Percentiles rank a stretch among this genome's conserved stretches.
Evolutionary conservation across 2,329 filamentous ascomycete genomes (phyloP).

Genomic region (Exophiala dermatitidis): DNA sequence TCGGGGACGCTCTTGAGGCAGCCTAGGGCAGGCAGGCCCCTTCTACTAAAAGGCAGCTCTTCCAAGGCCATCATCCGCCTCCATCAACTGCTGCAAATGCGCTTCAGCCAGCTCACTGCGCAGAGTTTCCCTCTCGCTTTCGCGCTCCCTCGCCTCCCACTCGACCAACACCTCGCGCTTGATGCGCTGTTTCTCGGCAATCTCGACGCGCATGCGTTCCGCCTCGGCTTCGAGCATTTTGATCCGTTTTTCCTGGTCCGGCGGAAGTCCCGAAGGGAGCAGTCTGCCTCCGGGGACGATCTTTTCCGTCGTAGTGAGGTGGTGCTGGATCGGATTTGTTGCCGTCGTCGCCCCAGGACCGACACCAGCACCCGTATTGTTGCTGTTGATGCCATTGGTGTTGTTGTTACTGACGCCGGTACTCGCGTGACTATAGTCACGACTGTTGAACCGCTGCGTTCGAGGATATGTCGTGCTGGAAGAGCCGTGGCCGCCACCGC

Average conservation of each 20-base stretch:
- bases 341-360: background rate
- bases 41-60: conserved; percentile 34
- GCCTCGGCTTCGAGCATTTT: conserved; percentile 40
- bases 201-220: conserved; percentile 40
- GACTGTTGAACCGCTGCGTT: conserved; percentile 34
- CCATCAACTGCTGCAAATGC: conserved; percentile 41
- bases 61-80: conserved; percentile 38
- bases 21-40: background rate
- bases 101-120: conserved; percentile 45
- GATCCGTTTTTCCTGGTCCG: conserved; percentile 39
- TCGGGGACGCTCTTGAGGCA: too few species aligned
- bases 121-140: conserved; percentile 41
- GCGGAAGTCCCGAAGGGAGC: conserved; percentile 35
- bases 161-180: conserved; percentile 40
- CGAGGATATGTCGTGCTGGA: conserved; percentile 34
- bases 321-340: conserved; percentile 25
- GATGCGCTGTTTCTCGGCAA: conserved; percentile 38
- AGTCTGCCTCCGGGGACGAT: conserved; percentile 40
- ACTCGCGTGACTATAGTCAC: background rate
- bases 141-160: conserved; percentile 43
- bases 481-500: conserved; percentile 31
- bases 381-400: background rate
- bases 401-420: background rate
- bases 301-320: conserved; percentile 31
- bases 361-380: too few species aligned